These are phyloP conservation scores for Colletotrichum eleusines DNA, from an alignment of 2,329 filamentous ascomycete genomes.

Conservation along the genomic window DNA sequence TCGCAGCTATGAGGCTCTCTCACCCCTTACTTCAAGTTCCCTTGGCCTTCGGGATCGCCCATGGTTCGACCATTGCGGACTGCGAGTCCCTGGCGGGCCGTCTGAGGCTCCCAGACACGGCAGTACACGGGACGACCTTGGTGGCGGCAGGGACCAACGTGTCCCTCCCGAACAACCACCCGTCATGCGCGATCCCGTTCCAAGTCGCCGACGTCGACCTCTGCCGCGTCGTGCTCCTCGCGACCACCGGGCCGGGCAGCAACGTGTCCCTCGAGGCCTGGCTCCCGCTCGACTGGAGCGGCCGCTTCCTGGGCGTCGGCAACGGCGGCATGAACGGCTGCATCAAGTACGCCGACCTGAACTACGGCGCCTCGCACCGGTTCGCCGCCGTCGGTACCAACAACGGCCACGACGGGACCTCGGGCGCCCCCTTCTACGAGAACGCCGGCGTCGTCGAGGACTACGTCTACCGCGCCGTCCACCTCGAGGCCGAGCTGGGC, in stretches of 20 bases:
- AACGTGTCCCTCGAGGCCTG: slow-evolving; percentile 63
- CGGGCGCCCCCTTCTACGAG: slow-evolving; percentile 49
- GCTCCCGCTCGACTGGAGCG: slow-evolving; percentile 59
- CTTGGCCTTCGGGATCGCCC: neutral
- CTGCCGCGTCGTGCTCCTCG: slow-evolving; percentile 47
- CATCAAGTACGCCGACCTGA: slow-evolving; percentile 61
- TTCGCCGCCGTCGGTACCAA: slow-evolving; percentile 64
- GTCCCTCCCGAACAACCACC: slow-evolving; percentile 48
- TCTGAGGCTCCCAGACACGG: slow-evolving; percentile 44
- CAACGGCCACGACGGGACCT: slow-evolving; percentile 63
- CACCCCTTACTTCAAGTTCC: neutral
- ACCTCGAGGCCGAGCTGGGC: slow-evolving; percentile 61
- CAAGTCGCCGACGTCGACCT: slow-evolving; percentile 44
- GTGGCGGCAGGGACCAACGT: slow-evolving; percentile 49
- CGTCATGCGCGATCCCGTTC: slow-evolving; percentile 48
- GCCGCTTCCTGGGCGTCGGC: slow-evolving; percentile 60
- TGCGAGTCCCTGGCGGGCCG: slow-evolving; percentile 27
- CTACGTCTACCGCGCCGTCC: slow-evolving; percentile 54
- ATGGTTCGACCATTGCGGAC: neutral
- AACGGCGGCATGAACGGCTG: slow-evolving; percentile 63
- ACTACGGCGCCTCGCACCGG: slow-evolving; percentile 56
- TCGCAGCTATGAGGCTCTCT: slow-evolving; percentile 8
- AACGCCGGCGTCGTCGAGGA: slow-evolving; percentile 53
- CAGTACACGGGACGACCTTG: slow-evolving; percentile 42
- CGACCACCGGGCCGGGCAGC: slow-evolving; percentile 48